Percentiles rank a stretch among this genome's conserved stretches.
These are phyloP conservation scores for Silene latifolia DNA, from an alignment of 148 eudicot species.

Conservation along the genomic window DNA sequence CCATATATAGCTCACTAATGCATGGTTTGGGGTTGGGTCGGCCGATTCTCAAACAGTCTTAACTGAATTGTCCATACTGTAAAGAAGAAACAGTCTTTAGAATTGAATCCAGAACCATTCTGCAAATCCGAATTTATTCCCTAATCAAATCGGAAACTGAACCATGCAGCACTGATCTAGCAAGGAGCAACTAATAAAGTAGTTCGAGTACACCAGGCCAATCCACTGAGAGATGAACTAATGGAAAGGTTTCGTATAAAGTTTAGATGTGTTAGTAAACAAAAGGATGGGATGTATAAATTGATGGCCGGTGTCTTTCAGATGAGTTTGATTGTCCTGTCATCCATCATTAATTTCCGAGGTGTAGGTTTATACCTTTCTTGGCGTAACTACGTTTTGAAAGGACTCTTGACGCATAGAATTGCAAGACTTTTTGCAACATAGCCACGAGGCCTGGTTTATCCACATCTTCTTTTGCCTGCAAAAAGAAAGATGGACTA, in stretches of 20 bases:
- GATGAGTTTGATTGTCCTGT: not conserved
- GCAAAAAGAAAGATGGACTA: slow-evolving; percentile 18
- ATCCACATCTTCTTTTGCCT: slow-evolving; percentile 91
- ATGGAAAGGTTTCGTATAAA: not conserved
- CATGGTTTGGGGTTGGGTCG: not conserved
- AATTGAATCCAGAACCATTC: not conserved
- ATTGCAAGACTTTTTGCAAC: slow-evolving; percentile 92
- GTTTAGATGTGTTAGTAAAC: not conserved
- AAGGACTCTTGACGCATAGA: slow-evolving; percentile 79
- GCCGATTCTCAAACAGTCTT: not conserved
- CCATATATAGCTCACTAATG: not conserved
- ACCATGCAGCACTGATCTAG: not conserved
- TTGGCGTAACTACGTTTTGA: slow-evolving; percentile 96
- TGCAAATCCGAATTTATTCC: not conserved
- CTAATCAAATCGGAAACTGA: not conserved
- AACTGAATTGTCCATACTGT: not conserved
- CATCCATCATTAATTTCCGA: not conserved
- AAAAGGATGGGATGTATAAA: not conserved
- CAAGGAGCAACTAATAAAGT: not conserved
- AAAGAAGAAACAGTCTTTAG: not conserved
- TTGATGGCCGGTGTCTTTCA: not conserved
- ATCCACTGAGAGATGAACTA: not conserved
- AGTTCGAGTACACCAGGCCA: not conserved
- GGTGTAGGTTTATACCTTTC: slow-evolving; percentile 48
- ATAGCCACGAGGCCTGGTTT: slow-evolving; percentile 98